Conservation (phyloP, 1,284 basidiomycete genomes). For the Leucoagaricus sp. region DNA sequence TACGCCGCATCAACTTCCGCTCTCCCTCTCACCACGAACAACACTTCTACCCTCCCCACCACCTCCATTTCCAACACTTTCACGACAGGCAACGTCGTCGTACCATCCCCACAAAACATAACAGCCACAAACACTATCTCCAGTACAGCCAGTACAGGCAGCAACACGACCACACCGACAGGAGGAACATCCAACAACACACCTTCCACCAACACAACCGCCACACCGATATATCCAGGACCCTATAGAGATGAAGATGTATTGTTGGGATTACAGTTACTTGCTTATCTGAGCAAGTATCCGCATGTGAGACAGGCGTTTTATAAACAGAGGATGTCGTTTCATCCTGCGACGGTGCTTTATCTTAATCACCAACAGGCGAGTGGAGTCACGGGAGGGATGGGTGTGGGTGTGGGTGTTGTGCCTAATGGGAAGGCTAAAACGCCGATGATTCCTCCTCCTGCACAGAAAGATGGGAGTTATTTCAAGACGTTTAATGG, state of each 20-base stretch:
- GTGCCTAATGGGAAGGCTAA: constrained; percentile 31
- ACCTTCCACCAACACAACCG: constrained; percentile 7
- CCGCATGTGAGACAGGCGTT: constrained; percentile 97
- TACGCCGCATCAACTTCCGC: too few relatives aligned
- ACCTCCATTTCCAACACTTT: background rate
- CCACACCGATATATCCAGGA: constrained; percentile 35
- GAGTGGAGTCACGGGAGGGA: constrained; percentile 12
- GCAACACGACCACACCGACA: background rate
- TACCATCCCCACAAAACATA: background rate
- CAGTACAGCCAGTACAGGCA: background rate
- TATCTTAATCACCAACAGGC: constrained; percentile 7
- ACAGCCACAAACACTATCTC: background rate
- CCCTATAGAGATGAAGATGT: constrained; percentile 96
- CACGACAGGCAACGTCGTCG: background rate
- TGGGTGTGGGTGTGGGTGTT: constrained; percentile 34
- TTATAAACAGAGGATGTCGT: constrained; percentile 78
- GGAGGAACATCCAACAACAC: constrained; percentile 7
- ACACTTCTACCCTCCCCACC: background rate
- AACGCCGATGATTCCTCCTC: constrained; percentile 9
- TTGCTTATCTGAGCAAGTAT: constrained; percentile 98
- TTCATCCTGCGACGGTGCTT: constrained; percentile 67
- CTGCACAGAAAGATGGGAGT: constrained; percentile 13
- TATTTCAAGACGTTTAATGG: constrained; percentile 16
- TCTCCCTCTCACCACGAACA: too few relatives aligned
- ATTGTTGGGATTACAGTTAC: constrained; percentile 85